Evolutionary conservation across 2,329 filamentous ascomycete species (phyloP), one percentile per base, ranked within the genome.

Genomic region (Elsinoe australis): DNA sequence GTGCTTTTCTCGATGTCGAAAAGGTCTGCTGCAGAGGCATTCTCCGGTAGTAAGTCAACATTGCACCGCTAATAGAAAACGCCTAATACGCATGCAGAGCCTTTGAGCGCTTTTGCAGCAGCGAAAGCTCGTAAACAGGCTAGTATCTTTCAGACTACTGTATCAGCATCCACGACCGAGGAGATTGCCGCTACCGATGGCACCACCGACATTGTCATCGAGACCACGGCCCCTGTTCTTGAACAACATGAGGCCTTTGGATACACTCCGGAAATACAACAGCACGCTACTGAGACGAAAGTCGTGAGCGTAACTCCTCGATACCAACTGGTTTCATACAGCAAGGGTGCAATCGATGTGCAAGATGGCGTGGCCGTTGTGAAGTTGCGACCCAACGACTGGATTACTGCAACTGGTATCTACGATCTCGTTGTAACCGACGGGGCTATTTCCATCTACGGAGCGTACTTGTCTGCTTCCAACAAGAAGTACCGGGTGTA

Each of bases 371-470:
- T 18, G 8, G 44, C 33, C 8, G 14, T 9, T 6, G 12, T 63
- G 3, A 47, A 29, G 1, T 36, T 66, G 31, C 26, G 52, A 41
- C 33, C 51, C 7, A 56, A 59, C 22, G 63, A 68, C 5, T 66
- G 59, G 5, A 59, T 67, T 26, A 59, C 64, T 2, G 58, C 67
- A 14, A 52, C 87, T 8, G 86, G 86, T 1, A 80, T 77, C 57
- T 92, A 80, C 61, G 78, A 80, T 12, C 61, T 90, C 22, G 69
- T 69, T 9, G 72, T 90, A 0, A 57, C 69, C 6, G 71, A 70
- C 46, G 86, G 86, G 2, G 71, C 79, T 34, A 67, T 84, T 18
- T 80, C 76, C 1, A 62, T 90, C 19, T 74, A 79, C 10, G 84
- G 85, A 12, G 79, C 83, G 5, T 75, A 72, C 5, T 61, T 90